Evolutionary conservation across 2,329 filamentous ascomycete species (phyloP).

Genomic region (Hypoxylon sp.): DNA sequence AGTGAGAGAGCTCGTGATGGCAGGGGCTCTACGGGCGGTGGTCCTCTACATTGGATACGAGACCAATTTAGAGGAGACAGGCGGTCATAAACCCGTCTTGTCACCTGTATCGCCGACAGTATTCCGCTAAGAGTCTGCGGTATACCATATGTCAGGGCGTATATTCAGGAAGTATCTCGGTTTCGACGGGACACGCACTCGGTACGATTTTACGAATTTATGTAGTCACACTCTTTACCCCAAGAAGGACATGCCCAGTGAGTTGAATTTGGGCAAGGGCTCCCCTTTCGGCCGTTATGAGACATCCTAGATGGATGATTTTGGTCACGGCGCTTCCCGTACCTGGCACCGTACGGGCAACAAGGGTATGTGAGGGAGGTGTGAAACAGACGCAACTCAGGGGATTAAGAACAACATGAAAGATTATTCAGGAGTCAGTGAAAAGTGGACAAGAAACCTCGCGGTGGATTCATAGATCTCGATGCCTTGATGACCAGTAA

Average conservation of each 20-base stretch:
- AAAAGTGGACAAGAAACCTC: background rate
- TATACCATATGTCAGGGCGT: conserved; percentile 2
- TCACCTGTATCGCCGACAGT: background rate
- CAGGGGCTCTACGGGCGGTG: conserved; percentile 56
- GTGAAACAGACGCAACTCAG: conserved; percentile 11
- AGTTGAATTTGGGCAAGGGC: conserved; percentile 1
- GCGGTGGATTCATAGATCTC: conserved; percentile 34
- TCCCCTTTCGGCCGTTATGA: background rate
- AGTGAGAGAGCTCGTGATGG: conserved; percentile 54
- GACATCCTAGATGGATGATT: conserved; percentile 2
- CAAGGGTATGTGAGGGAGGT: background rate
- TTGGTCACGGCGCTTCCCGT: conserved; percentile 2
- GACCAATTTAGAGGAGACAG: conserved; percentile 57
- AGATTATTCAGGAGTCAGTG: conserved; percentile 7
- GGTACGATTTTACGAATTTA: conserved; percentile 26
- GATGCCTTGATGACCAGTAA: conserved; percentile 18
- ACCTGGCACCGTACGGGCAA: conserved; percentile 3
- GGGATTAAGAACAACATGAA: conserved; percentile 3
- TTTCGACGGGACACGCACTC: conserved; percentile 6
- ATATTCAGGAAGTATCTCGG: conserved; percentile 5
- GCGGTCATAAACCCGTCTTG: conserved; percentile 22
- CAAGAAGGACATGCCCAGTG: conserved; percentile 3
- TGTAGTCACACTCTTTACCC: conserved; percentile 27
- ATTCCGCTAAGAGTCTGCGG: background rate
- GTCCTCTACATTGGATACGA: conserved; percentile 62